Evolutionary conservation across 441 rosid species (phyloP), one percentile per base, ranked within the genome.

Genomic region (Pelargonium australe): DNA sequence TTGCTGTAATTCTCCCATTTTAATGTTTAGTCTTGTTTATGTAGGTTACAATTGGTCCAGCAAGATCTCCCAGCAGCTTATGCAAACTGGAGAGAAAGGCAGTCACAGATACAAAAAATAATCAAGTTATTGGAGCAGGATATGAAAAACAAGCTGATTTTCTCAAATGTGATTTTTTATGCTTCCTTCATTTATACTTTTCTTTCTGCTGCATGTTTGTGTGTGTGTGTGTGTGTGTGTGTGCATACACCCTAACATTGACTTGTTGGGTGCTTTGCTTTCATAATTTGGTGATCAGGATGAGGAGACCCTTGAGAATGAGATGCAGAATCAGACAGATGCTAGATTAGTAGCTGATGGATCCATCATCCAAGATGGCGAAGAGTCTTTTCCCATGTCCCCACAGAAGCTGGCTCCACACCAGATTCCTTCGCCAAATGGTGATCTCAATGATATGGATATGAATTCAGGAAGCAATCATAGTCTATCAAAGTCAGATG

Each of bases 11-110:
- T 62, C 34, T 14, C 43, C 71, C 10, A 60, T 23, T 63, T 66
- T 37, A 37, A 40, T 69, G 65, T 71, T 31, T 40, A 7, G 68
- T 73, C 34, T 66, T 68, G 68, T 63, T 75, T 70, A 12, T 76
- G 51, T 80, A 90, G 99, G 99, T 72, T 85, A 77, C 82, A 77
- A 69, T 73, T 95, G 82, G 91, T 83, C 73, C 84, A 73, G 5
- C 75, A 82, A 73, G 94, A 90, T 82, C 83, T 95, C 60, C 95
- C 97, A 68, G 80, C 82, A 68, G 82, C 89, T 75, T 88, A 81
- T 83, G 87, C 84, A 72, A 75, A 72, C 65, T 83, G 97, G 98
- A 84, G 81, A 89, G 77, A 74, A 51, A 68, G 78, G 63, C 84
- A 84, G 83, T 73, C 67, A 34, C 85, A 83, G 79, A 87, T 80